These are phyloP conservation scores for Fusarium napiforme DNA, from an alignment of 2,329 filamentous ascomycete genomes.

Conservation along the genomic window DNA sequence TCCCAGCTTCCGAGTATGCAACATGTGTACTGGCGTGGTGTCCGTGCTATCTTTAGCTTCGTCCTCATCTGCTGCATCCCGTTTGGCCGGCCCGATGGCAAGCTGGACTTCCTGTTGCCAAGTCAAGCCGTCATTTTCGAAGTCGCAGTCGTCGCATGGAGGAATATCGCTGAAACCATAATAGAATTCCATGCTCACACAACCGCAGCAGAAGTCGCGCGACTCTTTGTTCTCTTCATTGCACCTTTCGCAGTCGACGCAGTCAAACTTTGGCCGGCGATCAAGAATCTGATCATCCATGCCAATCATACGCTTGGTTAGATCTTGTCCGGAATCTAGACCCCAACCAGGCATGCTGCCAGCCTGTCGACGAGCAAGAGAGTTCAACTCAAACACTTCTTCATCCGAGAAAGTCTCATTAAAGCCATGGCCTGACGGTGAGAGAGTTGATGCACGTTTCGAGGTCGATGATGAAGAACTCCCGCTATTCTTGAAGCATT, in stretches of 20 bases:
- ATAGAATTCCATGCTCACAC: not conserved
- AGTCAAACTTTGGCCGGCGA: not conserved
- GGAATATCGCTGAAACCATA: not conserved
- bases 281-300: not conserved
- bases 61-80: too few species aligned
- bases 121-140: not conserved
- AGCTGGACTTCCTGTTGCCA: too few species aligned
- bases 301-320: not conserved
- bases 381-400: not conserved
- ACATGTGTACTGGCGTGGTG: too few species aligned
- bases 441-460: too few species aligned
- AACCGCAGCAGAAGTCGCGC: not conserved
- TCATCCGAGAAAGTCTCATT: too few species aligned
- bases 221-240: not conserved
- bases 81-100: too few species aligned
- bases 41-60: too few species aligned
- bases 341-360: not conserved
- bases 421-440: too few species aligned
- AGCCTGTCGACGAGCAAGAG: not conserved
- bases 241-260: not conserved
- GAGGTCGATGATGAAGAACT: too few species aligned
- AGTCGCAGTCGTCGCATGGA: not conserved
- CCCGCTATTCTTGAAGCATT: too few species aligned
- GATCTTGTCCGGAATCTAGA: not conserved
- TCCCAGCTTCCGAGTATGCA: too few species aligned